Base-by-base conservation (phyloP, 2,329 filamentous ascomycete species). In the Zymoseptoria passerinii region DNA sequence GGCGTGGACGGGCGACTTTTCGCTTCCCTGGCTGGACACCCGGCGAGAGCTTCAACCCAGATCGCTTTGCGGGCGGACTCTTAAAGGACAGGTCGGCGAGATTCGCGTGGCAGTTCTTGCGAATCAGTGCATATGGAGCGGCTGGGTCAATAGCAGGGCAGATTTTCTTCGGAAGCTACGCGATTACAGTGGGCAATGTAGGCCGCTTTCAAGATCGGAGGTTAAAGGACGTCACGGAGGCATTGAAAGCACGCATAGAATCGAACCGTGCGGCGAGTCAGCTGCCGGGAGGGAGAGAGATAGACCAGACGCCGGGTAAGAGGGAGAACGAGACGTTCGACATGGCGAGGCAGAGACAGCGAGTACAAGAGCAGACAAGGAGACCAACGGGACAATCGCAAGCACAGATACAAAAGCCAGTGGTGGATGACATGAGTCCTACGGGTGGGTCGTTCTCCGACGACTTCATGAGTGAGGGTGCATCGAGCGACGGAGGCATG, bases 11-110 rank as follows among this genome's bases (percentile, higher is more conserved):
- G 55, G 62, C 59, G n/a, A 68, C 62, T 18, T 73, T 70, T 59
- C 67, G 71, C 9, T 78, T 77, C 54, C 77, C 77, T 3, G 72
- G 76, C 44, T 77, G 70, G 51, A 70, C 71, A 52, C 76, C 76
- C 0, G 62, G 68, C 0, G 70, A 72, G 59, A 65, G 66, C 10
- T 74, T 76, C 56, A 70, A 74, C 35, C 71, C 70, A 4, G 73
- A 78, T 35, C 71, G 70, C 28, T 66, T 72, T 65, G 57, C 63
- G 62, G 23, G 52, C 4, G 35, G 35, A 5, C 58, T 65, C 1
- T 40, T 73, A 0, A 70, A 65, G 53, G 76, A 76, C 0, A 63
- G 67, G 1, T 53, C 58, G 55, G 76, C 77, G 9, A 65, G 69
- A 51, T 50, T 57, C 0, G 57, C 60, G 16, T 74, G 70, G 70